Evolutionary conservation across 2,329 filamentous ascomycete species (phyloP).

Genomic region (Akanthomyces dipterigenus): DNA sequence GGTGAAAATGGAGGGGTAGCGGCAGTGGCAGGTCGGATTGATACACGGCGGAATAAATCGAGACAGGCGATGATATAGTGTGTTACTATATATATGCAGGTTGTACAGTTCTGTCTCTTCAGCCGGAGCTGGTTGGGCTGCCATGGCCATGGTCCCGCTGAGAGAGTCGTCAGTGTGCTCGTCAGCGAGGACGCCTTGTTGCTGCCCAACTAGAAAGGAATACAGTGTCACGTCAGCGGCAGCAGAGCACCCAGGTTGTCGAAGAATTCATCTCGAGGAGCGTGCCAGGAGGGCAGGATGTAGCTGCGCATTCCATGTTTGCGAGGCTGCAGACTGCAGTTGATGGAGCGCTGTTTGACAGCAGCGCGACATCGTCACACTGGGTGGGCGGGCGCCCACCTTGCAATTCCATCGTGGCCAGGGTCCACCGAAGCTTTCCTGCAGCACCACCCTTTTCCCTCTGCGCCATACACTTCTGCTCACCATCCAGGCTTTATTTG

Average conservation of each 20-base stretch:
- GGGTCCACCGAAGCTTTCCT: not conserved
- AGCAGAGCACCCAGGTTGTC: not conserved
- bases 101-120: not conserved
- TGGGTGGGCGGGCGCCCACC: not conserved
- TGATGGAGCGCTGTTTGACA: constrained; percentile 1
- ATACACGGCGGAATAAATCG: not conserved
- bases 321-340: not conserved
- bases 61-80: not conserved
- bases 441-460: constrained; percentile 1
- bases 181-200: constrained; percentile 4
- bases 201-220: constrained; percentile 10
- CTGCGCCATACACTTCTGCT: not conserved
- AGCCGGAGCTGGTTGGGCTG: constrained; percentile 9
- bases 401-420: not conserved
- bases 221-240: not conserved
- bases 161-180: constrained; percentile 1
- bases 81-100: constrained; percentile 11
- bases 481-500: not conserved
- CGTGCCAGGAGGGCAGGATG: not conserved
- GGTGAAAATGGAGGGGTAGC: constrained; percentile 3
- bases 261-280: not conserved
- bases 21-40: not conserved
- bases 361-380: not conserved
- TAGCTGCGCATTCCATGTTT: not conserved
- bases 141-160: not conserved